A percentile compares a stretch with the other conserved stretches of the same genome.
Evolutionary conservation across 108 stramenopile species (phyloP).

Genomic region (Pseudonitzschia multiseries): DNA sequence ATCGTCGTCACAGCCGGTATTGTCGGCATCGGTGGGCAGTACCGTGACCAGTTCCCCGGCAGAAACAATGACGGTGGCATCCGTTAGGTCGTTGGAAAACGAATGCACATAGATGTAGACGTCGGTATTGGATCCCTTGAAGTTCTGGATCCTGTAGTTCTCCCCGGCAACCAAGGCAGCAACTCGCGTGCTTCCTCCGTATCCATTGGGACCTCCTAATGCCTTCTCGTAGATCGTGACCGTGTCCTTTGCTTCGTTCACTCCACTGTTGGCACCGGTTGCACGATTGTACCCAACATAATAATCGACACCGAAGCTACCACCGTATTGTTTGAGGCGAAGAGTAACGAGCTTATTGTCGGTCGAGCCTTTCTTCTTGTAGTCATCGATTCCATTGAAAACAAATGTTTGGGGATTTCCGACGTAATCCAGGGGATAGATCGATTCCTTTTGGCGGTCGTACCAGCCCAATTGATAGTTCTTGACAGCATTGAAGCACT

Average conservation of each 20-base stretch:
- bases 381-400: constrained; percentile 2
- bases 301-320: not conserved
- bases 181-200: not conserved
- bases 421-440: not conserved
- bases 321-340: not conserved
- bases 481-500: constrained; percentile 59
- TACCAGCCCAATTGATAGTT: constrained; percentile 67
- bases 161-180: not conserved
- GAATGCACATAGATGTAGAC: not conserved
- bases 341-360: not conserved
- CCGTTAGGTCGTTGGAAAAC: not conserved
- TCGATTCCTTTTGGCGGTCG: not conserved
- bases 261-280: constrained; percentile 44
- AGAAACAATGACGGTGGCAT: not conserved
- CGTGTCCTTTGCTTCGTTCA: constrained; percentile 41
- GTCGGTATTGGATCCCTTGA: not conserved
- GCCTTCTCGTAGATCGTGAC: constrained; percentile 17
- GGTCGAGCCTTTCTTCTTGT: not conserved
- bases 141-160: not conserved
- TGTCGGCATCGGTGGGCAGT: not conserved
- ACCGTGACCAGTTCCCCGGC: not conserved
- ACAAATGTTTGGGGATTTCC: not conserved
- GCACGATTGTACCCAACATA: constrained; percentile 47
- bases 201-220: not conserved
- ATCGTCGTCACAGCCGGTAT: not conserved